Evolutionary conservation across 257 asterid genomes (phyloP).

Genomic region (Solanum chmielewskii): DNA sequence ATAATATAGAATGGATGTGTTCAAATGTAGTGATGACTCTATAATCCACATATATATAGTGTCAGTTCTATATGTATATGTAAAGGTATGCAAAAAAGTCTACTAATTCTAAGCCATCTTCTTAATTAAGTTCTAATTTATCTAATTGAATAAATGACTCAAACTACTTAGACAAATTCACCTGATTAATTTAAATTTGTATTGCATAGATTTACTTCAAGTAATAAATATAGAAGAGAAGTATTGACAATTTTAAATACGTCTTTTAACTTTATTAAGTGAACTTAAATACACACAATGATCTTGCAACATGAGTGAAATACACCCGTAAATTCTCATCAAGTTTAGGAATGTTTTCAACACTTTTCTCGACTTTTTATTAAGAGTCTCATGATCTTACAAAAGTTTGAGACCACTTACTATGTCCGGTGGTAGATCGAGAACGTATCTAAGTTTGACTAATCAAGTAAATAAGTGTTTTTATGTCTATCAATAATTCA

Average conservation of each 20-base stretch:
- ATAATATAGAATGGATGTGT: not conserved
- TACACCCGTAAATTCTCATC: too few species aligned
- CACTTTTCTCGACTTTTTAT: not conserved
- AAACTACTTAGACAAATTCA: not conserved
- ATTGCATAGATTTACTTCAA: not conserved
- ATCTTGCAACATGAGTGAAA: not conserved
- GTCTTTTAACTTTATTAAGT: too few species aligned
- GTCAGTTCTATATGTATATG: not conserved
- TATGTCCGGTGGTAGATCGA: not conserved
- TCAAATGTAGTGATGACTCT: not conserved
- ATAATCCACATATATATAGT: not conserved
- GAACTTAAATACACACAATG: too few species aligned
- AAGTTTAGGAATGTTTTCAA: too few species aligned
- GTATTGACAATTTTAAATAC: too few species aligned
- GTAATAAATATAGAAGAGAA: not conserved
- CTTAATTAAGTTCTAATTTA: not conserved
- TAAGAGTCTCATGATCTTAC: not conserved
- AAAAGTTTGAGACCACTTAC: not conserved
- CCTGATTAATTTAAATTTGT: not conserved
- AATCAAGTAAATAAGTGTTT: not conserved
- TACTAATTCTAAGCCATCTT: not conserved
- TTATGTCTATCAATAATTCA: not conserved
- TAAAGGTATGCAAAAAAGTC: not conserved
- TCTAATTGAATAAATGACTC: not conserved
- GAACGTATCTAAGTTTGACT: too few species aligned